Conservation (phyloP, 768 basidiomycete genomes). For the Lactarius quietus region DNA sequence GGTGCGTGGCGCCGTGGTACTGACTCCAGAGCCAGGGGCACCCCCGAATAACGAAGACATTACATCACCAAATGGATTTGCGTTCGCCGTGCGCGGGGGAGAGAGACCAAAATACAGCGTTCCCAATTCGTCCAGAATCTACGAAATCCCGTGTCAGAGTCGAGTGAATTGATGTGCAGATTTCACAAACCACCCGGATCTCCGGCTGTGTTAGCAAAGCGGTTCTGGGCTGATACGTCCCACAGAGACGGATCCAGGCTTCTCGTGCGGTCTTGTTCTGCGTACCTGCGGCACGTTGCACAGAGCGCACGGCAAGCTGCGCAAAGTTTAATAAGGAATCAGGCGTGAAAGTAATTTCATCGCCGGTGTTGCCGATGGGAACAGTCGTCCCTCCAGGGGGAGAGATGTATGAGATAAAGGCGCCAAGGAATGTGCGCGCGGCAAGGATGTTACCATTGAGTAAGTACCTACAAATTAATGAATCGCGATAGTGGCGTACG, state of each 20-base stretch:
- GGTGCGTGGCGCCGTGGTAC: slow-evolving; percentile 6
- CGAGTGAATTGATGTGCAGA: neutral
- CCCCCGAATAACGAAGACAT: slow-evolving; percentile 88
- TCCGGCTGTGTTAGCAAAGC: slow-evolving; percentile 56
- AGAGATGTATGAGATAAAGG: slow-evolving; percentile 65
- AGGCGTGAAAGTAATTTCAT: slow-evolving; percentile 68
- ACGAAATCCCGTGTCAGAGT: neutral
- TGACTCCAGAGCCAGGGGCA: slow-evolving; percentile 27
- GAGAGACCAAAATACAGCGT: slow-evolving; percentile 85
- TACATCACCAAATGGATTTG: slow-evolving; percentile 85
- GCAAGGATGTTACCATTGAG: slow-evolving; percentile 89
- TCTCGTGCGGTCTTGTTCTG: slow-evolving; percentile 72
- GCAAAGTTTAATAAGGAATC: slow-evolving; percentile 82
- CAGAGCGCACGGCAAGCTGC: slow-evolving; percentile 85
- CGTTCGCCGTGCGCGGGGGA: slow-evolving; percentile 62
- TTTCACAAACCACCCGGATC: slow-evolving; percentile 40
- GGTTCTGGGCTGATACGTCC: slow-evolving; percentile 76
- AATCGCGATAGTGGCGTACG: slow-evolving; percentile 9
- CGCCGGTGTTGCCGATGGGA: slow-evolving; percentile 40
- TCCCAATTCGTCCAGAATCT: slow-evolving; percentile 69
- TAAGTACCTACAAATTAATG: slow-evolving; percentile 54
- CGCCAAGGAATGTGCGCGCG: slow-evolving; percentile 86
- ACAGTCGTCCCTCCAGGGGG: slow-evolving; percentile 38
- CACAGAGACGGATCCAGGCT: slow-evolving; percentile 81
- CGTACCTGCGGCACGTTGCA: slow-evolving; percentile 81